A percentile compares a stretch with the other conserved stretches of the same genome.
Conservation (phyloP, 2,329 filamentous ascomycete species). For the Grosmannia clavigera region DNA sequence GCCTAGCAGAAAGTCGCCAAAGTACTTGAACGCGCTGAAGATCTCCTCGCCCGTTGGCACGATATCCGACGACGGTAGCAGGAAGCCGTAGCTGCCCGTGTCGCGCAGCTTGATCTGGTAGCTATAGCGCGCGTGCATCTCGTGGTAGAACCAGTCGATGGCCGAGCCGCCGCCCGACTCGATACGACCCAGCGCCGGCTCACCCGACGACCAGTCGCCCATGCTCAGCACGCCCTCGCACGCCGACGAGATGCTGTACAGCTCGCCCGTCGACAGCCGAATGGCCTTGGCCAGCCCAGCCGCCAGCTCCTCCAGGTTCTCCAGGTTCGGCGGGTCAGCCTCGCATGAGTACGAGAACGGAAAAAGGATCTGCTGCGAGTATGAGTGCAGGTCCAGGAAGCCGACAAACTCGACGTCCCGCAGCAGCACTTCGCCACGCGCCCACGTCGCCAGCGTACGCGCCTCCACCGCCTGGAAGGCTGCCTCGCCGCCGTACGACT, state of each 20-base stretch:
- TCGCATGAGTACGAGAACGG: conserved; percentile 81
- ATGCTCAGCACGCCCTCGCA: conserved; percentile 65
- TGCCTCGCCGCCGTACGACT: conserved; percentile 72
- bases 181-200: conserved; percentile 63
- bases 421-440: conserved; percentile 59
- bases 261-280: conserved; percentile 62
- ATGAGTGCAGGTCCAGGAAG: conserved; percentile 83
- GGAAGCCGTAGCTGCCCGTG: conserved; percentile 85
- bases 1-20: conserved; percentile 66
- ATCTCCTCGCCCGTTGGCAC: conserved; percentile 82
- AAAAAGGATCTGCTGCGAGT: conserved; percentile 88
- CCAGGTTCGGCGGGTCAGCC: conserved; percentile 66
- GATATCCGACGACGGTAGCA: conserved; percentile 77
- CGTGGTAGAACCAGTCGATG: conserved; percentile 92
- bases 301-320: conserved; percentile 85
- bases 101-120: conserved; percentile 94
- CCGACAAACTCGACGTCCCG: conserved; percentile 68
- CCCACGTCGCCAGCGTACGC: conserved; percentile 65
- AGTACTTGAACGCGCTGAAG: conserved; percentile 69
- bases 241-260: conserved; percentile 68
- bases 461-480: conserved; percentile 80
- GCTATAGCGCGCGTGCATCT: conserved; percentile 67
- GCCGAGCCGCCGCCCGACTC: conserved; percentile 73
- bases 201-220: conserved; percentile 34
- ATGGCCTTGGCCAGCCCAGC: conserved; percentile 84